phyloP scores from a whole-genome alignment of 208 protist species.

The Trypanosoma theileri region DNA sequence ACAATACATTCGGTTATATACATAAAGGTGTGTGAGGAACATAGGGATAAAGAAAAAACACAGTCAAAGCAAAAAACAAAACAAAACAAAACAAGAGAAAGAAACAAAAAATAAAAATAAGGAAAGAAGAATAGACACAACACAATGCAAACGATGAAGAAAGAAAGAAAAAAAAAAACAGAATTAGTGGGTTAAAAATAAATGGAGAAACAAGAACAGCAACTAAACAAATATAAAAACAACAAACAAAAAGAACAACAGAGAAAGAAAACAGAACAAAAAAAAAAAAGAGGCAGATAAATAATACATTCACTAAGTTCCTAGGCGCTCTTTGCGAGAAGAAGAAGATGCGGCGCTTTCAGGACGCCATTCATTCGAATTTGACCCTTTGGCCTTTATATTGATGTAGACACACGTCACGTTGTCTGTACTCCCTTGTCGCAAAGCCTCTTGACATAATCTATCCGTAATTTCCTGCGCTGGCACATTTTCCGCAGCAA shows the following conservation, averaged over 20 bases:
- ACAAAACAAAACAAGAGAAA: background rate
- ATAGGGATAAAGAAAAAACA: background rate
- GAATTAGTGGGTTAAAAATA: constrained; percentile 1
- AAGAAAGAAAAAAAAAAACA: constrained; percentile 8
- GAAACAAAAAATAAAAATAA: background rate
- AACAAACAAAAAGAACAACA: background rate
- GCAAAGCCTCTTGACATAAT: constrained; percentile 64
- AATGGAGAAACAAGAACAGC: background rate
- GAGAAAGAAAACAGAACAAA: constrained; percentile 24
- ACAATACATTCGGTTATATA: background rate
- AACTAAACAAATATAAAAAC: background rate
- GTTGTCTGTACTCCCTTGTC: constrained; percentile 76
- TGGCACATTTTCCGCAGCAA: constrained; percentile 44
- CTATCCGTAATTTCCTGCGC: constrained; percentile 68
- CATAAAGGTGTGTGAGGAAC: background rate
- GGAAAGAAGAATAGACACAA: background rate
- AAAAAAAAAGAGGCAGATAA: constrained; percentile 21
- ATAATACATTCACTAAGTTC: constrained; percentile 20
- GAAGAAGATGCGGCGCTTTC: constrained; percentile 29
- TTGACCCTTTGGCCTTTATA: constrained; percentile 26
- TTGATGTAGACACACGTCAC: constrained; percentile 77
- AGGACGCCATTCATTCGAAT: constrained; percentile 16
- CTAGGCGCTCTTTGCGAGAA: constrained; percentile 19
- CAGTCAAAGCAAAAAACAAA: too few species aligned
- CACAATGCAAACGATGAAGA: background rate